A percentile compares a stretch with the other conserved stretches of the same genome.
Conservation (phyloP, 2,329 filamentous ascomycete genomes). For the Cladophialophora psammophila region DNA sequence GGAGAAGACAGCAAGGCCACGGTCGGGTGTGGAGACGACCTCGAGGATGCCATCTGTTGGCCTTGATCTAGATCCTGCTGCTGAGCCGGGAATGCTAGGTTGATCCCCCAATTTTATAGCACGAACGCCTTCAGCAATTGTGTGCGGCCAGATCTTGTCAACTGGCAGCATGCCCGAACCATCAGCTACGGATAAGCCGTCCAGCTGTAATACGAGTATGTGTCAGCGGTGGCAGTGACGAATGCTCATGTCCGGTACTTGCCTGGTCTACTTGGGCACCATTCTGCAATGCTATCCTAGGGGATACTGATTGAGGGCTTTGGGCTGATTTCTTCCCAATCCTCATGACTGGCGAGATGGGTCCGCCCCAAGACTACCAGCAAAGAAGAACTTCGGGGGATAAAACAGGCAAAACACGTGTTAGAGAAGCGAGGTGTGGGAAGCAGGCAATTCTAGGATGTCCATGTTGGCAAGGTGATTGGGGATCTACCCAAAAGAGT, state of each 20-base stretch:
- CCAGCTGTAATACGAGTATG: neutral
- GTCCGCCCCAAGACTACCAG: neutral
- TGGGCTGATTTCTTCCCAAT: neutral
- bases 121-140: neutral
- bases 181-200: neutral
- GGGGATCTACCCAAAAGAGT: neutral
- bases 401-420: neutral
- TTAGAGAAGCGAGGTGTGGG: constrained; percentile 27
- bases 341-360: neutral
- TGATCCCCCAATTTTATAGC: too few relatives aligned
- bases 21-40: constrained; percentile 36
- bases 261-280: neutral
- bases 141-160: neutral
- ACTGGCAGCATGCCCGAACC: neutral
- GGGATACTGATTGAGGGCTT: neutral
- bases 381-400: neutral
- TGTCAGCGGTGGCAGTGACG: neutral
- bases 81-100: neutral
- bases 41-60: constrained; percentile 62
- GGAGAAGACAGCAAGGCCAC: constrained; percentile 36
- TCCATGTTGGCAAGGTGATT: constrained; percentile 13
- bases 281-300: neutral
- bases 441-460: constrained; percentile 15
- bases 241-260: neutral
- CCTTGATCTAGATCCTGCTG: constrained; percentile 61